phyloP scores from a whole-genome alignment of 192 early-diverging fungal species.

The Coemansia sp. region DNA sequence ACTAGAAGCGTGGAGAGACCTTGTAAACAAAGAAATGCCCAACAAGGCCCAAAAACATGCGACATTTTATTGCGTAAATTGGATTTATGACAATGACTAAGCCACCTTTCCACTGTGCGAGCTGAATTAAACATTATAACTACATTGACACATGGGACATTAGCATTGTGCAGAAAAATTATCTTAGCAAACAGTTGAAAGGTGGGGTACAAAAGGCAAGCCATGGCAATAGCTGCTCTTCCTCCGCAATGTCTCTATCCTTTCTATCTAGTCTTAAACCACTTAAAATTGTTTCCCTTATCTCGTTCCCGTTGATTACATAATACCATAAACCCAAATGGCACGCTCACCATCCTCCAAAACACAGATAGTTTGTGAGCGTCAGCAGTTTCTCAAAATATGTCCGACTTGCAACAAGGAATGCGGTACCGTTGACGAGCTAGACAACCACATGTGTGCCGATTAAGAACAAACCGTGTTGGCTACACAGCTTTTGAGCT shows the following conservation, averaged over 20 bases:
- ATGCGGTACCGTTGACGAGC: background rate
- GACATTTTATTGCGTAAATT: background rate
- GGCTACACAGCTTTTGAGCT: background rate
- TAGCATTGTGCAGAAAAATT: background rate
- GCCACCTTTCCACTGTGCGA: background rate
- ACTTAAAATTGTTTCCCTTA: background rate
- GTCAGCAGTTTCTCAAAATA: background rate
- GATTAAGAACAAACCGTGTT: background rate
- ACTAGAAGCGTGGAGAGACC: too few relatives aligned
- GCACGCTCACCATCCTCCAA: background rate
- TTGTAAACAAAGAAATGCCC: too few relatives aligned
- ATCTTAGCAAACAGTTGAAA: background rate
- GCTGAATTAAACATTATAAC: background rate
- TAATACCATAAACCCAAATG: background rate
- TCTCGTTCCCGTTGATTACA: background rate
- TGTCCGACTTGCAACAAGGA: constrained; percentile 2
- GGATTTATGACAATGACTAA: background rate
- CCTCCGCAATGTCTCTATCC: background rate
- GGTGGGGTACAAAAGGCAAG: background rate
- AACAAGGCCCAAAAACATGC: too few relatives aligned
- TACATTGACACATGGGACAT: background rate
- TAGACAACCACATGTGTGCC: background rate
- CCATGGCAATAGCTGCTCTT: background rate
- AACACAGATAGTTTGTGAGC: background rate
- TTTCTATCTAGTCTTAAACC: background rate